phyloP scores from a whole-genome alignment of 179 eudicot genomes.

The Beta corolliflora region DNA sequence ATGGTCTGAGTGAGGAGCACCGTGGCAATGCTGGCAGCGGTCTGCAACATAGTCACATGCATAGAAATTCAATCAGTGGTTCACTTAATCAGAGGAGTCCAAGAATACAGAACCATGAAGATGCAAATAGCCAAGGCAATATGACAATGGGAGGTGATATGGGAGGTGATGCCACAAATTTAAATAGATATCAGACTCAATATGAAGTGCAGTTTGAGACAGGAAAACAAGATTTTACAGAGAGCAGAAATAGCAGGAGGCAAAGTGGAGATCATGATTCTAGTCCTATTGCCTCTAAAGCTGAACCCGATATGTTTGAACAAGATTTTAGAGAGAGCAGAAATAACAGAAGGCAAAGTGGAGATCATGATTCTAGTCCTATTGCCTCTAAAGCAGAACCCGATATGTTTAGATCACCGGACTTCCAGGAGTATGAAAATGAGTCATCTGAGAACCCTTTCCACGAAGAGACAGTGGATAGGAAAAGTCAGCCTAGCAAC shows the following conservation, averaged over 20 bases:
- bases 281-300: slow-evolving; percentile 16
- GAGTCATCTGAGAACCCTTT: slow-evolving; percentile 38
- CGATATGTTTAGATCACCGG: slow-evolving; percentile 19
- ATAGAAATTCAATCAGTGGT: slow-evolving; percentile 29
- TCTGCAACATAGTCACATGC: slow-evolving; percentile 28
- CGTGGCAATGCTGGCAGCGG: slow-evolving; percentile 24
- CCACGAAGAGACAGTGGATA: slow-evolving; percentile 26
- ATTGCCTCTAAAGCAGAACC: slow-evolving; percentile 18
- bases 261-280: slow-evolving; percentile 27
- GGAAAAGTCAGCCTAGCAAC: slow-evolving; percentile 27
- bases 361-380: slow-evolving; percentile 16
- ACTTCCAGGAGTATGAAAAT: slow-evolving; percentile 22
- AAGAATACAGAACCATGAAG: slow-evolving; percentile 30
- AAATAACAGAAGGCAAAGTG: slow-evolving; percentile 29
- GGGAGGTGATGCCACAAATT: slow-evolving; percentile 25
- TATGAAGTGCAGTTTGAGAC: slow-evolving; percentile 11
- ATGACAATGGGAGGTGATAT: too few species aligned
- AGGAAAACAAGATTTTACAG: slow-evolving; percentile 7
- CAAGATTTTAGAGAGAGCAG: slow-evolving; percentile 15
- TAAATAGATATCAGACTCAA: slow-evolving; percentile 15
- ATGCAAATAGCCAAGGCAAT: slow-evolving; percentile 26
- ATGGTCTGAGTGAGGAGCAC: slow-evolving; percentile 31
- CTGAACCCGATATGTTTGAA: slow-evolving; percentile 10
- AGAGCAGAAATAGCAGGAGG: slow-evolving; percentile 22
- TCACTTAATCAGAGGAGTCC: slow-evolving; percentile 38